A percentile compares a stretch with the other conserved stretches of the same genome.
Conservation (phyloP, 2,329 filamentous ascomycete genomes). For the Macrophomina phaseolina region DNA sequence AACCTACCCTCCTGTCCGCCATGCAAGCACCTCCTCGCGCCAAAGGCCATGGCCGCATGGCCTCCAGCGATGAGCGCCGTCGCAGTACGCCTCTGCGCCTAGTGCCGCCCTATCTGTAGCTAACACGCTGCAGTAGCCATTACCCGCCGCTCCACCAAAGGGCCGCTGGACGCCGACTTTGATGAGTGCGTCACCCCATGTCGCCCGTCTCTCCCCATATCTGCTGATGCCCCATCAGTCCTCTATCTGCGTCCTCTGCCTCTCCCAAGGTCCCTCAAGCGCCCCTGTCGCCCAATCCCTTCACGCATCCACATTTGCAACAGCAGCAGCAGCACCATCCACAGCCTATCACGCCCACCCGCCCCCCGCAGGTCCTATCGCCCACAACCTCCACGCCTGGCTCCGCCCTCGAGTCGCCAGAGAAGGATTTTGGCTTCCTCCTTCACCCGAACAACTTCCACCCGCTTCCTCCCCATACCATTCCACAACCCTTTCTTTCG, state of each 20-base stretch:
- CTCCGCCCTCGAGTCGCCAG: conserved; percentile 44
- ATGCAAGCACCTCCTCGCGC: conserved; percentile 26
- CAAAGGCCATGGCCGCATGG: conserved; percentile 39
- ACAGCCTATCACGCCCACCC: conserved; percentile 30
- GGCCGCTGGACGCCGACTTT: conserved; percentile 69
- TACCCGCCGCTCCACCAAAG: conserved; percentile 74
- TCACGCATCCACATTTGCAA: conserved; percentile 25
- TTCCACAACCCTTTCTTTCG: conserved; percentile 70
- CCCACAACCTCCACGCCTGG: conserved; percentile 33
- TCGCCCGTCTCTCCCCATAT: conserved; percentile 34
- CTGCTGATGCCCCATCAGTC: conserved; percentile 35
- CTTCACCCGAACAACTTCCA: conserved; percentile 84
- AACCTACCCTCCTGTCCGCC: background rate
- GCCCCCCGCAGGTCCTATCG: conserved; percentile 31
- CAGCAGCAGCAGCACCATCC: conserved; percentile 21
- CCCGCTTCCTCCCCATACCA: conserved; percentile 68
- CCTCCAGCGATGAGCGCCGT: conserved; percentile 40
- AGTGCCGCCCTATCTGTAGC: background rate
- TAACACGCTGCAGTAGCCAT: conserved; percentile 55
- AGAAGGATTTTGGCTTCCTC: conserved; percentile 80
- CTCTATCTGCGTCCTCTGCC: conserved; percentile 40
- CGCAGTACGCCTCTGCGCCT: conserved; percentile 32
- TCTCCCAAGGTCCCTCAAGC: background rate
- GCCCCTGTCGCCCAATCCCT: conserved; percentile 13
- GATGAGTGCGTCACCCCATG: conserved; percentile 66